Conservation (phyloP, 2,329 filamentous ascomycete genomes). For the Diaporthe longicolla region DNA sequence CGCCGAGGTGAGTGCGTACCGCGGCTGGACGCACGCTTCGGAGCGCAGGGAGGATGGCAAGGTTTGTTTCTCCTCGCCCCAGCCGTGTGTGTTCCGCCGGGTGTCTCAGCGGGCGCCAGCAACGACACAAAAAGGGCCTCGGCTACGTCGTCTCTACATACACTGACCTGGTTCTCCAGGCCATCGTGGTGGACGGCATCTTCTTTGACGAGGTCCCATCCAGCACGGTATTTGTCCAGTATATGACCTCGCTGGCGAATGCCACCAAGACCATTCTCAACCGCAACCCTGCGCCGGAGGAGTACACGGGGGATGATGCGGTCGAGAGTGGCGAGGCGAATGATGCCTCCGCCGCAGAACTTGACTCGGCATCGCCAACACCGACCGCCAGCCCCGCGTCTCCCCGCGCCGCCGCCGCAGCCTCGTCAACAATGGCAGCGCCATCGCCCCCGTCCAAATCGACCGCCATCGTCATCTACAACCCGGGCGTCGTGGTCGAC, state of each 20-base stretch:
- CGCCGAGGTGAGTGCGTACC: constrained; percentile 60
- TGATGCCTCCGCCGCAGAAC: constrained; percentile 14
- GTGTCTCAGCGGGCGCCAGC: background rate
- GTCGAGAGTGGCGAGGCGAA: background rate
- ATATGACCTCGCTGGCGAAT: constrained; percentile 46
- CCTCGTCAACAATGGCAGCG: constrained; percentile 28
- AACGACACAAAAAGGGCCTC: background rate
- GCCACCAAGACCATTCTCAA: constrained; percentile 41
- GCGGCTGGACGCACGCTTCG: constrained; percentile 55
- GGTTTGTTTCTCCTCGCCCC: constrained; percentile 7
- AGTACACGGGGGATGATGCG: background rate
- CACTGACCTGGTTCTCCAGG: constrained; percentile 35
- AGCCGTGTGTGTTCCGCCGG: background rate
- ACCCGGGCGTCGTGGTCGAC: constrained; percentile 60
- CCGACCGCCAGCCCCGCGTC: constrained; percentile 37
- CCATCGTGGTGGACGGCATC: constrained; percentile 60
- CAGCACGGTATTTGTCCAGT: constrained; percentile 43
- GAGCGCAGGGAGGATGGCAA: constrained; percentile 37
- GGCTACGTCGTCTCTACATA: background rate
- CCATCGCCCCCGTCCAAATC: constrained; percentile 19
- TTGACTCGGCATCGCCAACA: background rate
- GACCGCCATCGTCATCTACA: constrained; percentile 54
- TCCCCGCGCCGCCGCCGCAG: constrained; percentile 24
- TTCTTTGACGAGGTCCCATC: constrained; percentile 64
- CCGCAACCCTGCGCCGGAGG: constrained; percentile 26